Evolutionary conservation across 805 yeast genomes (phyloP).

Genomic region (Starmerella apis): DNA sequence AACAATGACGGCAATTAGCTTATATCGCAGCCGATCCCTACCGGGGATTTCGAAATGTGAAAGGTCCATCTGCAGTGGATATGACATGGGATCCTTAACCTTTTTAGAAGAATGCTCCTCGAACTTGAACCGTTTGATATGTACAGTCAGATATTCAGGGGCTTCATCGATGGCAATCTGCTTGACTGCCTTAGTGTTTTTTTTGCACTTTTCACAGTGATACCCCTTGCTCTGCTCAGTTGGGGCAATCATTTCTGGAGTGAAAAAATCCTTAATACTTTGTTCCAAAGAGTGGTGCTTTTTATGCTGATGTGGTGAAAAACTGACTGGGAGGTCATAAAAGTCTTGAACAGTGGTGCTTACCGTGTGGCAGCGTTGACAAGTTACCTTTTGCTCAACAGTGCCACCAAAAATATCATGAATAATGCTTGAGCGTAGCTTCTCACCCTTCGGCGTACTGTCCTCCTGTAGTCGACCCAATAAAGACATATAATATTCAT

Average conservation of each 20-base stretch:
- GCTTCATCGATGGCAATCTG: conserved; percentile 63
- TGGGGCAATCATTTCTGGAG: conserved; percentile 53
- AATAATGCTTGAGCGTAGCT: conserved; percentile 66
- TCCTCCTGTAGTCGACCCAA: conserved; percentile 85
- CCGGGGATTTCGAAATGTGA: conserved; percentile 39
- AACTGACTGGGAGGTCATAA: conserved; percentile 78
- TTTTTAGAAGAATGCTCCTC: conserved; percentile 51
- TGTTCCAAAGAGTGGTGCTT: conserved; percentile 51
- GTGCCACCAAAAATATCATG: conserved; percentile 94
- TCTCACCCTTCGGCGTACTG: conserved; percentile 79
- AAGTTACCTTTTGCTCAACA: conserved; percentile 71
- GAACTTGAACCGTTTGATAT: conserved; percentile 83
- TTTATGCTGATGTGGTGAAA: conserved; percentile 39
- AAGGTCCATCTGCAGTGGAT: conserved; percentile 67
- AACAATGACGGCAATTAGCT: conserved; percentile 70
- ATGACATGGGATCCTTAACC: conserved; percentile 75
- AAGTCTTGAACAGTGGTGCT: conserved; percentile 87
- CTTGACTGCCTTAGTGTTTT: conserved; percentile 66
- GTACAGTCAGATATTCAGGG: conserved; percentile 80
- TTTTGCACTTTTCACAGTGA: conserved; percentile 76
- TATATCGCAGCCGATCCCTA: conserved; percentile 46
- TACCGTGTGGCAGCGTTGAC: conserved; percentile 69
- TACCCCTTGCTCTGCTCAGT: conserved; percentile 39
- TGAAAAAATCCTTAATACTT: conserved; percentile 71
- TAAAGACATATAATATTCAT: conserved; percentile 90